phyloP scores from a whole-genome alignment of 2,329 filamentous ascomycete species.

The Ceratocystis ficicola region DNA sequence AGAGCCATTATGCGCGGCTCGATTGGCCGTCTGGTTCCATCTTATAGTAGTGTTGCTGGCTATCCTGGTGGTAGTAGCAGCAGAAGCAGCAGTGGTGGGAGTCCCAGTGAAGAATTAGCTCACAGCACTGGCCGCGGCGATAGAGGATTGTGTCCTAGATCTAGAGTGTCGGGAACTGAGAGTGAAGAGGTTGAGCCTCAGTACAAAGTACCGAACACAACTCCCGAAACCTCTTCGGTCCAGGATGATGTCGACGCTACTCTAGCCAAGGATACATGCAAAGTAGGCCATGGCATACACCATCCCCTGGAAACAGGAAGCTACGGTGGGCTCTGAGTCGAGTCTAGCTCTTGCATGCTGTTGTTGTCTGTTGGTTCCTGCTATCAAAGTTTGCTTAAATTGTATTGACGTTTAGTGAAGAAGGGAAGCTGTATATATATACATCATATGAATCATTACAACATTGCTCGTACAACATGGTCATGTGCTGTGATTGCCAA shows the following conservation, averaged over 20 bases:
- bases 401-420: not conserved
- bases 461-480: not conserved
- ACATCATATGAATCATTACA: not conserved
- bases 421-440: not conserved
- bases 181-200: not conserved
- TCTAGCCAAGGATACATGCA: not conserved
- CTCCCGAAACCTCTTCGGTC: conserved; percentile 2
- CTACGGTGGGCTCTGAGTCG: not conserved
- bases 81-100: not conserved
- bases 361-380: not conserved
- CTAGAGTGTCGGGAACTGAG: not conserved
- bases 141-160: not conserved
- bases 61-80: not conserved
- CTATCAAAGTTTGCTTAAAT: not conserved
- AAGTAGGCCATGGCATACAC: not conserved
- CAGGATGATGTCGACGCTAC: not conserved
- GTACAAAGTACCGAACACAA: conserved; percentile 7
- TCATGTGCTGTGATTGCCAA: not conserved
- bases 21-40: conserved; percentile 14
- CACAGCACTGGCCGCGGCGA: not conserved
- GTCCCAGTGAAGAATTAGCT: not conserved
- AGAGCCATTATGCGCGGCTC: conserved; percentile 18
- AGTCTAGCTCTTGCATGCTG: not conserved
- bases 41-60: conserved; percentile 2
- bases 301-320: not conserved